Percentiles rank a stretch among this genome's conserved stretches.
phyloP scores from a whole-genome alignment of 305 asterid genomes.

The Fraxinus floribunda region DNA sequence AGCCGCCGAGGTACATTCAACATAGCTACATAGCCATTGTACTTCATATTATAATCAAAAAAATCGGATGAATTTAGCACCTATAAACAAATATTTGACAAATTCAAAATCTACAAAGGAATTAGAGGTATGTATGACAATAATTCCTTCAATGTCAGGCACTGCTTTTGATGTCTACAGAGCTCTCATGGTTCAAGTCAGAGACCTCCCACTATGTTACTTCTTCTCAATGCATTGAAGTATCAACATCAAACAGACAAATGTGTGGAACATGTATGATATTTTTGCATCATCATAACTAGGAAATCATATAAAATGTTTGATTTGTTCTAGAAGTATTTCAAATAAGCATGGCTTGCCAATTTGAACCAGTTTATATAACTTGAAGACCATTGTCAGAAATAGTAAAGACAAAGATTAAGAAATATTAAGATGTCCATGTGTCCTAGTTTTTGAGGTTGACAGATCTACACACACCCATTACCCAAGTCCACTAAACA shows the following conservation, averaged over 20 bases:
- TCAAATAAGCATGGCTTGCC: not conserved
- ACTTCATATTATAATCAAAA: conserved; percentile 21
- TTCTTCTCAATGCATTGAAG: conserved; percentile 1
- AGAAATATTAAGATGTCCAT: not conserved
- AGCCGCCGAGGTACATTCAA: conserved; percentile 97
- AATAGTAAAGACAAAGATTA: not conserved
- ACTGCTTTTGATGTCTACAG: not conserved
- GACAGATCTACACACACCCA: not conserved
- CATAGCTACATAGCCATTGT: conserved; percentile 59
- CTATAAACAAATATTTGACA: not conserved
- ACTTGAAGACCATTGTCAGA: not conserved
- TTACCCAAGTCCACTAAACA: not conserved
- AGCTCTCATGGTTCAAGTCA: not conserved
- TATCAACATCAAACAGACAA: not conserved
- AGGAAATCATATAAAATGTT: not conserved
- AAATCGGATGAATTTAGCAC: conserved; percentile 1
- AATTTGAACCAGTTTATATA: not conserved
- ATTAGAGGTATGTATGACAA: conserved; percentile 11
- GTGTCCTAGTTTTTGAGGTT: not conserved
- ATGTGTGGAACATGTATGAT: not conserved
- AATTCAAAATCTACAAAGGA: conserved; percentile 10
- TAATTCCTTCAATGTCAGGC: not conserved
- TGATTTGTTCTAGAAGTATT: not conserved
- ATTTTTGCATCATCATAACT: not conserved
- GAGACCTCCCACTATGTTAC: not conserved